Evolutionary conservation across 148 eudicot genomes (phyloP).

Genomic region (Camellia granthamiana): DNA sequence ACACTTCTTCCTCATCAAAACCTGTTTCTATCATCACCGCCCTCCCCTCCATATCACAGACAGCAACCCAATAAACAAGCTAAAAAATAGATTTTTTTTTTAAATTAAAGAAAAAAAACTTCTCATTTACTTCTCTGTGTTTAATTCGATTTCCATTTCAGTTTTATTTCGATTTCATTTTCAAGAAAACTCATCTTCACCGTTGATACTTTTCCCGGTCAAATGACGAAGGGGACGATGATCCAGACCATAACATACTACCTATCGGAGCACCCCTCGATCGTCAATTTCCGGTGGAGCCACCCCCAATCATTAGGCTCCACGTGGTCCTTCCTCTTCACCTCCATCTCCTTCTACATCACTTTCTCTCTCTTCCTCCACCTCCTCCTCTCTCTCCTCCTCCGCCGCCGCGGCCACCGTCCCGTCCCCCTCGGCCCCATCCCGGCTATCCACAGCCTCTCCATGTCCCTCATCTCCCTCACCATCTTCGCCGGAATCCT

Average conservation of each 20-base stretch:
- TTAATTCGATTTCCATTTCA: too few relatives aligned
- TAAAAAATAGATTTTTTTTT: too few relatives aligned
- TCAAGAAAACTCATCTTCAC: too few relatives aligned
- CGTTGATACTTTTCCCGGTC: too few relatives aligned
- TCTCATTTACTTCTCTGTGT: too few relatives aligned
- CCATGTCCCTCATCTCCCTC: slow-evolving; percentile 7
- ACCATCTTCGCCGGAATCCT: slow-evolving; percentile 6
- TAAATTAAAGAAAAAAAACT: too few relatives aligned
- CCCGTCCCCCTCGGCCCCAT: slow-evolving; percentile 14
- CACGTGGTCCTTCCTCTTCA: slow-evolving; percentile 11
- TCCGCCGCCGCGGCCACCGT: neutral
- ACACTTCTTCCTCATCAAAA: too few relatives aligned
- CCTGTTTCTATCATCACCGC: too few relatives aligned
- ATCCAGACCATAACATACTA: slow-evolving; percentile 5
- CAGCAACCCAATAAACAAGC: too few relatives aligned
- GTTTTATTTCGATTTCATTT: too few relatives aligned
- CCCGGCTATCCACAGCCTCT: slow-evolving; percentile 9
- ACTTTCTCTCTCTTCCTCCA: neutral
- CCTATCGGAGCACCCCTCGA: slow-evolving; percentile 9
- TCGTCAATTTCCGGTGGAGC: slow-evolving; percentile 11
- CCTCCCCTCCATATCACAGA: too few relatives aligned
- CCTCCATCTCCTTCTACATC: slow-evolving; percentile 3
- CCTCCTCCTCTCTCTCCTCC: neutral
- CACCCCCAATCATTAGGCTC: slow-evolving; percentile 5
- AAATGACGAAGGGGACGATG: neutral